Base-by-base conservation (phyloP, 202 grass and related monocot species). In the Bolboschoenoplectus hybrid region DNA sequence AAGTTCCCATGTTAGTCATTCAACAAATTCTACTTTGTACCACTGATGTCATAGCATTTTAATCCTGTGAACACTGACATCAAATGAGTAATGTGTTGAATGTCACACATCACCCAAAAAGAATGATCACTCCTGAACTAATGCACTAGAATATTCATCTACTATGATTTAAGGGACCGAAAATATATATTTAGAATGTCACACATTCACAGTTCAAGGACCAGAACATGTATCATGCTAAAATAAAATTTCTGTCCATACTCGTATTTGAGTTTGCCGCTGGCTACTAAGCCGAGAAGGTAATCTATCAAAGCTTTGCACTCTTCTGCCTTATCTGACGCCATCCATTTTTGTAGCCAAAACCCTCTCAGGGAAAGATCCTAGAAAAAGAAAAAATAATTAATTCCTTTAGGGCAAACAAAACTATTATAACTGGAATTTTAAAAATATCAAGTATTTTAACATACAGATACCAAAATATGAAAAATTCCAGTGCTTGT, bases 331-430 rank as follows among this genome's bases (percentile, higher is more conserved):
- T 95, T 93, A 20, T 93, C 95, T 69, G 89, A 91, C 73, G 62
- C 93, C 89, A 95, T 85, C 90, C 91, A 95, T 85, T 92, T 95
- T 85, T 95, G 93, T 57, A 98, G 84, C 95, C 91, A 98, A 85
- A 98, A 98, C 11, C 95, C 93, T 88, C 74, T 85, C 2, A 93
- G 82, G 19, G 95, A 88, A 85, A 98, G 82, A 92, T 98, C 90
- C 95, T 98, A 86, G 39, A 51, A 87, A 10, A 82, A 34, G 66
- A 67, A 88, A 35, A 7, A 26, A 53, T 26, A 46, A 78, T 34
- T 5, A 76, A 52, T 53, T 47, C 20, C 32, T 16, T 38, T 17
- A 17, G 19, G 20, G 45, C 10, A 79, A 58, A 79, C 13, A 56
- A 51, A 79, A 39, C 74, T 10, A 56, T 40, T 79, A 32, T 12